Base-by-base conservation (phyloP, 352 stramenopile genomes). In the Elongisporangium anandrum region DNA sequence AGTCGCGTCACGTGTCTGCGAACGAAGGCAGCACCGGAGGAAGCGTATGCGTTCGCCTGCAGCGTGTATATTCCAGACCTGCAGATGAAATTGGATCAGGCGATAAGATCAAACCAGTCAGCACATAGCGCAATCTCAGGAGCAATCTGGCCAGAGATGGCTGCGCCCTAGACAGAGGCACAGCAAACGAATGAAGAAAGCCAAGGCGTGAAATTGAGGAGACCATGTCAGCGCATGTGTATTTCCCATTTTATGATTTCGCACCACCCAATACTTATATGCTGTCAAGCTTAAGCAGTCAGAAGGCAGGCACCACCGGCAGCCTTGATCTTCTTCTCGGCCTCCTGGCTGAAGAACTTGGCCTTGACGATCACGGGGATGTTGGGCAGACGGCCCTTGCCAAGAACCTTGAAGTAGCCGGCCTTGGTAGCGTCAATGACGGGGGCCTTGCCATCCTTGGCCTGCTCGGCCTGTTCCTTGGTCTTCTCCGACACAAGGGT, bases 311-410 rank as follows among this genome's bases (percentile, higher is more conserved):
- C 98, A 66, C 98, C 98, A 75, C 98, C 98, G 55, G 96, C 97
- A 57, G 80, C 97, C 83, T 99, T 99, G 76, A 99, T 99, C 88
- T 99, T 99, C 86, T 99, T 98, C 85, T 99, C 98, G n/a, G 98
- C 98, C 68, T 96, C 87, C 69, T 98, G 95, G 63, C 90, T 98
- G 85, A 99, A 99, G 86, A 97, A 99, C 80, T 99, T 99, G 60
- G 98, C 97, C 93, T 99, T 99, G 60, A 99, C 98, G 81, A 99
- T 99, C 49, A 99, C 77, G 54, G 98, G 98, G 57, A 99, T 85
- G 58, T 90, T 73, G 16, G 95, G 95, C 50, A 99, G 96, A 71
- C 97, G 90, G 70, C 98, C 98, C 87, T 99, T 99, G 81, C 98
- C 98, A 51, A 99, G 88, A 63, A 99, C 96, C 95, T 99, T 99